phyloP scores from a whole-genome alignment of 2,329 filamentous ascomycete genomes.

The Kalaharituber pfeilii region DNA sequence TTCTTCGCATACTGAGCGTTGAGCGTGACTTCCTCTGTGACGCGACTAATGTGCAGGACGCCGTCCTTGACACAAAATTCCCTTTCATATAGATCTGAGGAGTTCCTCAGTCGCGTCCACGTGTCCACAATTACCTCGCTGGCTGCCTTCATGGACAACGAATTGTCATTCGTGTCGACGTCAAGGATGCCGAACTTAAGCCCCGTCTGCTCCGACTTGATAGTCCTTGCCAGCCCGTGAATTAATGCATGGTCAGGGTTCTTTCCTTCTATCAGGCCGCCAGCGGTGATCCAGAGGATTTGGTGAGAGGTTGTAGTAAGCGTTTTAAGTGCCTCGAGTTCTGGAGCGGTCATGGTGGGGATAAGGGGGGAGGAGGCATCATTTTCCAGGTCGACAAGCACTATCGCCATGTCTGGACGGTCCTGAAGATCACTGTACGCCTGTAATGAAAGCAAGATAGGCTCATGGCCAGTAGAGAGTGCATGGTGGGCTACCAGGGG shows the following conservation, averaged over 20 bases:
- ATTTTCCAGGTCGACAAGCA: background rate
- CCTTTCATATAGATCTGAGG: conserved; percentile 14
- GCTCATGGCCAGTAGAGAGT: background rate
- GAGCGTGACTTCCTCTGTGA: conserved; percentile 19
- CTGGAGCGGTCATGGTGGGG: background rate
- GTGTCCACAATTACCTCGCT: background rate
- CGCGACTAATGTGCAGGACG: conserved; percentile 24
- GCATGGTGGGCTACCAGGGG: background rate
- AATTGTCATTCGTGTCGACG: background rate
- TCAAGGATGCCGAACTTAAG: background rate
- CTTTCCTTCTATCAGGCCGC: background rate
- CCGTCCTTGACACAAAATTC: conserved; percentile 24
- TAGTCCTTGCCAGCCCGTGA: background rate
- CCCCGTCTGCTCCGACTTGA: background rate
- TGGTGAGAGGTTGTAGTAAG: too few species aligned
- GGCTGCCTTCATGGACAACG: background rate
- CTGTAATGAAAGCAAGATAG: background rate
- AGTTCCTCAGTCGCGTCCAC: background rate
- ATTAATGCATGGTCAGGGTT: background rate
- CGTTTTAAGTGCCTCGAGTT: background rate
- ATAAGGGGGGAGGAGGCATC: background rate
- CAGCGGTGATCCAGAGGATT: conserved; percentile 2
- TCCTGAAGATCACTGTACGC: background rate
- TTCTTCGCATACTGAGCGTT: conserved; percentile 15
- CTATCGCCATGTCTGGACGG: background rate